phyloP scores from a whole-genome alignment of 331 rosid genomes.

The Pyracantha coccinea region DNA sequence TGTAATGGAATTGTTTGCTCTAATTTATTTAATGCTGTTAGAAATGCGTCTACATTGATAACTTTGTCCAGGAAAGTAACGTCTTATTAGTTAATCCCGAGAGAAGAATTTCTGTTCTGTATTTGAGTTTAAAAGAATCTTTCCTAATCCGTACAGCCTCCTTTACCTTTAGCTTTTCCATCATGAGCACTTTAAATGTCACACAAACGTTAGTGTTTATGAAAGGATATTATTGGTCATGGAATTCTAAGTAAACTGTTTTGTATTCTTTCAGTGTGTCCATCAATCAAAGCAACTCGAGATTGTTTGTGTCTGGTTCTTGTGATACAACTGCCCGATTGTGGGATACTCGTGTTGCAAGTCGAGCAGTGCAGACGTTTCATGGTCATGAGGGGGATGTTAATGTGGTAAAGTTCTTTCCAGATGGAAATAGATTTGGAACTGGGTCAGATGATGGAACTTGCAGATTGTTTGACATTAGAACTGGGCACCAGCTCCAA shows the following conservation, averaged over 20 bases:
- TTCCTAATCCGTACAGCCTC: background rate
- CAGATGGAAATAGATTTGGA: conserved; percentile 96
- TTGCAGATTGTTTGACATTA: conserved; percentile 82
- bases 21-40: background rate
- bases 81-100: background rate
- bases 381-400: conserved; percentile 88
- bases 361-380: conserved; percentile 89
- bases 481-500: conserved; percentile 97
- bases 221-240: background rate
- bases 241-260: background rate
- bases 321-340: conserved; percentile 85
- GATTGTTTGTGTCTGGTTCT: conserved; percentile 86
- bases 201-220: background rate
- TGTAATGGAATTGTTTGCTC: background rate
- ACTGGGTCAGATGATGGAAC: conserved; percentile 95
- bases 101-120: background rate
- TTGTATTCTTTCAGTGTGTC: conserved; percentile 58
- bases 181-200: background rate
- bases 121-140: background rate
- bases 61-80: no score
- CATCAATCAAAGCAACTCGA: conserved; percentile 70
- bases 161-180: background rate
- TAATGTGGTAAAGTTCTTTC: conserved; percentile 77
- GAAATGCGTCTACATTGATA: background rate
- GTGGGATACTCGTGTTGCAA: conserved; percentile 99